Conservation (phyloP, 352 stramenopile genomes). For the Globisporangium mamillatum region DNA sequence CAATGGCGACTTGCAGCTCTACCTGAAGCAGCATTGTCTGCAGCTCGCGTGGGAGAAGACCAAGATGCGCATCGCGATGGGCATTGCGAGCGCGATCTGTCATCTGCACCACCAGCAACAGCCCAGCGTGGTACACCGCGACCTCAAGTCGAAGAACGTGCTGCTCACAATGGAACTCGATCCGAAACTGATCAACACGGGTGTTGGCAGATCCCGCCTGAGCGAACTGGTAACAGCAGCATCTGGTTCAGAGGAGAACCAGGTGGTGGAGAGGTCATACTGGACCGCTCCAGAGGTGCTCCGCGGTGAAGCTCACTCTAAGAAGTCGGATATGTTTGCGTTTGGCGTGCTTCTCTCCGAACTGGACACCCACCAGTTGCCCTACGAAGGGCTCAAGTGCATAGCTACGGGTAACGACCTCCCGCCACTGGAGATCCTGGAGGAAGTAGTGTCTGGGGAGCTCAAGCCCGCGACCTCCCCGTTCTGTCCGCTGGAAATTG, state of each 20-base stretch:
- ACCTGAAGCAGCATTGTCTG: slow-evolving; percentile 23
- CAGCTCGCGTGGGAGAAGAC: slow-evolving; percentile 35
- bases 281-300: slow-evolving; percentile 81
- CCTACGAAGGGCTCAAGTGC: slow-evolving; percentile 25
- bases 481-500: slow-evolving; percentile 31
- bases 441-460: slow-evolving; percentile 27
- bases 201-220: slow-evolving; percentile 6
- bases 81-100: slow-evolving; percentile 37
- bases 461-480: slow-evolving; percentile 27
- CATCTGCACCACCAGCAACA: slow-evolving; percentile 42
- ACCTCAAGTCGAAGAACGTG: slow-evolving; percentile 32
- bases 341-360: slow-evolving; percentile 63
- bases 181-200: slow-evolving; percentile 43
- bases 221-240: slow-evolving; percentile 11
- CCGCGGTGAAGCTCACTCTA: slow-evolving; percentile 32
- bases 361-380: slow-evolving; percentile 43
- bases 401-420: slow-evolving; percentile 13
- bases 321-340: slow-evolving; percentile 73
- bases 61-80: slow-evolving; percentile 46
- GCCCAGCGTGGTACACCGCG: slow-evolving; percentile 37
- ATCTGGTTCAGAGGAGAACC: not conserved
- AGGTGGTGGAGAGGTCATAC: slow-evolving; percentile 24
- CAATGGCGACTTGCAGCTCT: slow-evolving; percentile 33
- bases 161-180: slow-evolving; percentile 26
- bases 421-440: slow-evolving; percentile 28